Base-by-base conservation (phyloP, 495 filamentous ascomycete species). In the Penicillium lividum region DNA sequence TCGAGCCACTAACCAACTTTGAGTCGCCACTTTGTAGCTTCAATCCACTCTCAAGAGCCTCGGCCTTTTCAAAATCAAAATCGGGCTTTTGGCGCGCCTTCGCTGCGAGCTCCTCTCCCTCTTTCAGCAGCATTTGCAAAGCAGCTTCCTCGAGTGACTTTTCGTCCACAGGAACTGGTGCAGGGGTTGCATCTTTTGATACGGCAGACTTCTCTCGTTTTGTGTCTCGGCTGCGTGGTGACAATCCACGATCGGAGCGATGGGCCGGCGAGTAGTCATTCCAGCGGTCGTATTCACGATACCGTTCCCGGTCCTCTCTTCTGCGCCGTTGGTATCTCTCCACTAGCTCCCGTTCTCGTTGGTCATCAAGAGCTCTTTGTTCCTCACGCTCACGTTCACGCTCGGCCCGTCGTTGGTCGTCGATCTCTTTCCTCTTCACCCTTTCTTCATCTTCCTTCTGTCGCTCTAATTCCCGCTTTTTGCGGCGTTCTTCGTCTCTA, bases 401-500 rank as follows among this genome's bases (percentile, higher is more conserved):
- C 62, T 85, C 82, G 30, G 80, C 79, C 28, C 85, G 79, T 47
- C 84, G 77, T 58, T 86, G 82, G 45, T 81, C 78, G 36, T 81
- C 78, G 9, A 73, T 68, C 45, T 80, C 75, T 47, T 70, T 73
- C 51, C 79, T 68, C 52, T 70, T 69, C 34, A 71, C 74, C 61
- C 83, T 79, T 7, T 86, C 81, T 36, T 86, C 84, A 16, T 86
- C 85, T 16, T 85, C 82, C 53, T 77, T 75, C 45, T 81, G 69
- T 31, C 75, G 77, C 61, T 90, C 85, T 42, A 85, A 78, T 68
- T 90, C 87, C 42, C 82, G 76, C 64, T 84, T 81, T 63, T 86
- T 87, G 50, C 84, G 83, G 51, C 81, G 78, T 61, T 88, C 87
- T 64, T 91, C 89, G 4, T 75, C 80, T 57, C 80, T 81, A 22